phyloP scores from a whole-genome alignment of 768 basidiomycete species.

The Suillus subluteus region DNA sequence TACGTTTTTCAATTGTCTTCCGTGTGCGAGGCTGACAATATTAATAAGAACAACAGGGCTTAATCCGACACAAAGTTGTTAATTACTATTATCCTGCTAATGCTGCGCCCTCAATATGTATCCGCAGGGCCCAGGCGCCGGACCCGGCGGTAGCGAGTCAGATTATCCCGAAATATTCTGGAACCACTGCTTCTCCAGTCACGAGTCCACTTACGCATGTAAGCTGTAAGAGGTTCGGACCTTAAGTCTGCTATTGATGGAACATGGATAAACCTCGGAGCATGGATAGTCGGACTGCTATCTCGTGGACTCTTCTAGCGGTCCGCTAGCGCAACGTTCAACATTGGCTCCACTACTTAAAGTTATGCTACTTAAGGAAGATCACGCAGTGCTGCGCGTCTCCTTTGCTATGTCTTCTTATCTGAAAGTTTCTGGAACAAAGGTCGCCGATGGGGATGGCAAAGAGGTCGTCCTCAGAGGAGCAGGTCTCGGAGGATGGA shows the following conservation, averaged over 20 bases:
- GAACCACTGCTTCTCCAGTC: neutral
- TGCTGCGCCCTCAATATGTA: no score
- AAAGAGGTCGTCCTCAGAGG: conserved; percentile 67
- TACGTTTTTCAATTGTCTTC: no score
- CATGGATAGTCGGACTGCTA: neutral
- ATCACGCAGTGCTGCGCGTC: neutral
- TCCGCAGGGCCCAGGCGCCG: no score
- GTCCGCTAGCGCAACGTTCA: neutral
- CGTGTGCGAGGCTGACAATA: no score
- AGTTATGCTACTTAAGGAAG: neutral
- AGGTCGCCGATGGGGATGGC: conserved; percentile 59
- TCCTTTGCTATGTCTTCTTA: conserved; percentile 39
- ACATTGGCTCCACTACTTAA: conserved; percentile 10
- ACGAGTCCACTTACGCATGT: neutral
- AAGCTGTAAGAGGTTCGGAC: neutral
- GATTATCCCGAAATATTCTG: no score
- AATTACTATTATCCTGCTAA: no score
- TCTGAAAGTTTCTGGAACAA: conserved; percentile 60
- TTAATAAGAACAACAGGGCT: no score
- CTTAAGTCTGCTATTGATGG: neutral
- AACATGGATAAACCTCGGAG: conserved; percentile 20
- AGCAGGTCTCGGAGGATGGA: conserved; percentile 84
- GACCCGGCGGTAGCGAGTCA: no score
- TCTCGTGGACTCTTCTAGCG: conserved; percentile 9
- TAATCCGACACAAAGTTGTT: no score